Base-by-base conservation (phyloP, 345 rosid genomes). In the Sonneratia caseolaris region DNA sequence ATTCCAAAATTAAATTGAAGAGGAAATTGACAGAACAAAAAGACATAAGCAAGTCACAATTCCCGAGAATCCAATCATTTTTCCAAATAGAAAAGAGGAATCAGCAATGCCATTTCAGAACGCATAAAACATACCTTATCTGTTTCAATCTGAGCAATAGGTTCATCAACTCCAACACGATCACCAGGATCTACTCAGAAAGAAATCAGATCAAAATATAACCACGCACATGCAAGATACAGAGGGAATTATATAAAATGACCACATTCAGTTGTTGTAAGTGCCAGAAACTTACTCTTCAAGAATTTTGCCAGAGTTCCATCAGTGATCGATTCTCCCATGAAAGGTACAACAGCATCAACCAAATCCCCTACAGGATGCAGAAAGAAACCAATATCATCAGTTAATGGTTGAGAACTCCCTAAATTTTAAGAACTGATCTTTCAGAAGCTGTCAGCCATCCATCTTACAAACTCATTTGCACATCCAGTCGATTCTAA, bases 131-230 rank as follows among this genome's bases (percentile, higher is more conserved):
- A 76, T 68, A 95, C 99, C 89, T 95, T 95, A 84, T 95, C 98
- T 3, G 99, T 95, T 80, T 95, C 99, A 75, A 95, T 89, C 80
- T 95, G 98, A 72, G 98, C 99, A 82, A 92, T 92, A 51, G 92
- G 77, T 79, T 95, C 98, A 70, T 95, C 99, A 61, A 74, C 86
- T 81, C 83, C 92, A 3, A 95, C 99, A 43, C 86, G 82, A 49
- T 95, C 99, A 72, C 99, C 99, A 81, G 98, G 96, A 68, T 89
- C 98, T 95, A 85, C 76, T 21, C 38, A 71, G 3, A 8, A 19
- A 57, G 36, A 56, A 69, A 73, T 2, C 53, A 48, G 61, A 27
- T 24, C 14, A 27, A 27, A 62, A 62, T 13, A 11, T 7, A n/a
- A n/a, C 7, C 27, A 57, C 8, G 64, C 7, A 47, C 71, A n/a